Evolutionary conservation across 2,329 filamentous ascomycete genomes (phyloP), one percentile per base, ranked within the genome.

Genomic region (Aspergillus awamori): DNA sequence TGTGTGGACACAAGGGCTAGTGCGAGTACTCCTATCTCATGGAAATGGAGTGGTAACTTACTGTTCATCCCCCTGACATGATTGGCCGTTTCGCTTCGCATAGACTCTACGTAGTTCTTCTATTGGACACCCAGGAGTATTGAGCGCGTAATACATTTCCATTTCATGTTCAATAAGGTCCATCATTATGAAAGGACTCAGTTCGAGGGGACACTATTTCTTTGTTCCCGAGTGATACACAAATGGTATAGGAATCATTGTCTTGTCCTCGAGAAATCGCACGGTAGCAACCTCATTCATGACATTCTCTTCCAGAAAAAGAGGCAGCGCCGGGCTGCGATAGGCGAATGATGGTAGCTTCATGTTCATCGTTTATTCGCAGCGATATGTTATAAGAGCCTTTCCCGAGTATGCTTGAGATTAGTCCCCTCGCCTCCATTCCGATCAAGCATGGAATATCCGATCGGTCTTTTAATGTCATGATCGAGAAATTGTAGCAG

Each of bases 101-200:
- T 10, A 10, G 28, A 10, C 28, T 4, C 28, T 30, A 8, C 20
- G 20, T 20, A 20, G 64, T 7, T 65, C 52, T 11, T 63, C 30
- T 4, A 13, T 62, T 11, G 53, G 54, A 43, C 57, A 62, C 8
- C 60, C 63, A 7, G 65, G 63, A 5, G 5, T 67, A n/a, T 65
- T 63, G 10, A 68, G 57, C 22, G 43, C 60, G 20, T 63, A 58
- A 26, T 59, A 55, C 53, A 68, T 63, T 15, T 28, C 61, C 6
- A 56, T 54, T 5, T 49, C 47, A 57, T 68, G 56, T 4, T 65
- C 56, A 10, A 69, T 61, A 59, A 72, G 76, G 15, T 73, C 70
- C 74, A 48, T 48, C 8, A 48, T 48, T 1, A 48, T 24, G n/a
- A 28, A n/a, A 3, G 45, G 45, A 24, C 45, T 22, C 22, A 48